Evolutionary conservation across 148 eudicot genomes (phyloP), one percentile per base, ranked within the genome.

Genomic region (Fagopyrum esculentum): DNA sequence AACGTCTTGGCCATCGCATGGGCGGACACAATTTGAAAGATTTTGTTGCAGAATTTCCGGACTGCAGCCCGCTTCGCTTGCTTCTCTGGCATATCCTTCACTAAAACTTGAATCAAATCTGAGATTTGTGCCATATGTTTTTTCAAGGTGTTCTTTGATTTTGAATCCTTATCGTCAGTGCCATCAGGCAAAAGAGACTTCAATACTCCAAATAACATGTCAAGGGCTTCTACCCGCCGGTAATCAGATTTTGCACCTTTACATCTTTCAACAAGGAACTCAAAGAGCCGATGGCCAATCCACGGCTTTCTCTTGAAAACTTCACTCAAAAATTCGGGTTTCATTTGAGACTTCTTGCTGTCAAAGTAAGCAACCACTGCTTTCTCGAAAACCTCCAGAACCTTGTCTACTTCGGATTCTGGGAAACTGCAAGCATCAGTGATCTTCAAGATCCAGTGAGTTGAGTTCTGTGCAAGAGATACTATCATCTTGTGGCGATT

Each of bases 371-470:
- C 81, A 26, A 61, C 77, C 48, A 95, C 50, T 46, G 79, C 85
- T 64, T 44, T 80, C 81, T 83, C 78, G 76, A 95, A 84, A 60
- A 87, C 84, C n/a, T 87, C 90, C 44, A 74, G 80, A 59, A 95
- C 83, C 77, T 56, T 54, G 45, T 81, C 72, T 6, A 90, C 86
- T 66, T 95, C 92, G 12, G 92, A 71, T 49, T 87, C 89, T 0
- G 89, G 59, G 70, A 85, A 80, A 55, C 82, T 89, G 73, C 84
- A 86, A 45, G 88, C 82, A 78, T 95, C 99, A 1, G 89, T 83
- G 35, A 95, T 80, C 80, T 92, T 95, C n/a, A 95, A 79, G 78
- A 92, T 87, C 99, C 99, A 95, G 83, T 83, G 82, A 1, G 90
- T 89, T 45, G 96, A 92, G 75, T 82, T 89, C 71, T 89, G 91